These are phyloP conservation scores for Penicillium soppii DNA, from an alignment of 495 filamentous ascomycete genomes.

Conservation along the genomic window DNA sequence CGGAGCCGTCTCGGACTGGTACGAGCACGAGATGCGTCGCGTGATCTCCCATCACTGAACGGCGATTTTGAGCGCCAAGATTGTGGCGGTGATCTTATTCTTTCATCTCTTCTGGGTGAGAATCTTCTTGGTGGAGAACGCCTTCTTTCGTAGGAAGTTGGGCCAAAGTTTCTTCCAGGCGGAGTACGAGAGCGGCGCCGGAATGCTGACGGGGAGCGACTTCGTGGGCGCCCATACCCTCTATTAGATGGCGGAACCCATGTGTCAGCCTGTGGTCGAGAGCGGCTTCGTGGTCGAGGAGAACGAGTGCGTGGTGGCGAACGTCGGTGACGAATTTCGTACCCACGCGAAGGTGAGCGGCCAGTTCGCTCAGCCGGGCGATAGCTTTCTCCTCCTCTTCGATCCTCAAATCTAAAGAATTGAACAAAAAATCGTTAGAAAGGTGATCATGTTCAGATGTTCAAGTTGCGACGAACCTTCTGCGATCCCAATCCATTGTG, in stretches of 20 bases:
- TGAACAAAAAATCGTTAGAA: slow-evolving; percentile 4
- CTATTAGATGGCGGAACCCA: slow-evolving; percentile 46
- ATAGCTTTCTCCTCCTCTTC: slow-evolving; percentile 55
- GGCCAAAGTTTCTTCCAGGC: slow-evolving; percentile 34
- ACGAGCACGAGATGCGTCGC: slow-evolving; percentile 33
- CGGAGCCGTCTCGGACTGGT: slow-evolving; percentile 32
- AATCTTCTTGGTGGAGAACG: slow-evolving; percentile 44
- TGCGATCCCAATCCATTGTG: slow-evolving; percentile 51
- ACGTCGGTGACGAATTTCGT: slow-evolving; percentile 37
- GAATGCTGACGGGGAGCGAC: slow-evolving; percentile 42
- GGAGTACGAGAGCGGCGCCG: slow-evolving; percentile 51
- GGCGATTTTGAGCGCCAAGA: slow-evolving; percentile 49
- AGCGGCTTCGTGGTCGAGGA: slow-evolving; percentile 3
- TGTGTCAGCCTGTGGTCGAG: slow-evolving; percentile 46
- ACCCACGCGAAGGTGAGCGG: slow-evolving; percentile 39
- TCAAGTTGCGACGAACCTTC: slow-evolving; percentile 36
- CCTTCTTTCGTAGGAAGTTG: slow-evolving; percentile 32
- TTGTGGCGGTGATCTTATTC: slow-evolving; percentile 39
- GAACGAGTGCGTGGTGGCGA: slow-evolving; percentile 42
- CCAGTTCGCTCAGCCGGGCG: slow-evolving; percentile 42
- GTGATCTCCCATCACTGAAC: slow-evolving; percentile 32
- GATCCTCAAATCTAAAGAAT: slow-evolving; percentile 51
- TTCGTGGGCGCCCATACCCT: slow-evolving; percentile 38
- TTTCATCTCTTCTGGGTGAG: slow-evolving; percentile 49
- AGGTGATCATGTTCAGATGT: background rate